A percentile compares a stretch with the other conserved stretches of the same genome.
Conservation (phyloP, 208 protist genomes). For the Crithidia mellificae region DNA sequence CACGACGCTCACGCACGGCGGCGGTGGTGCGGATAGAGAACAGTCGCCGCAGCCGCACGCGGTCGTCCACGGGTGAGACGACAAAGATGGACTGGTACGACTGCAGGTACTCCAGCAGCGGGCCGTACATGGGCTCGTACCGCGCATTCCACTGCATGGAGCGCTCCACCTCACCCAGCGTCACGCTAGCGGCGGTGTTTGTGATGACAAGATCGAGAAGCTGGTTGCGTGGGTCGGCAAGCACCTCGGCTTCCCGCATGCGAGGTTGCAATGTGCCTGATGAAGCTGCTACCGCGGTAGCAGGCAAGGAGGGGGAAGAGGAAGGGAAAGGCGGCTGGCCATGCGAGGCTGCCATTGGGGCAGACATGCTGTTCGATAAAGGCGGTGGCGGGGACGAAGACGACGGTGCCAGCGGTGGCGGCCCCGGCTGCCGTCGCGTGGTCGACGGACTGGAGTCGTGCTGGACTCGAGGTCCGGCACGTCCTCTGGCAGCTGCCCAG, state of each 20-base stretch:
- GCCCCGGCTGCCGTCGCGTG: neutral
- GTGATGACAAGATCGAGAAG: constrained; percentile 65
- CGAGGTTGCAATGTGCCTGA: neutral
- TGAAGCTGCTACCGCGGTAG: too few species aligned
- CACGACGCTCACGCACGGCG: neutral
- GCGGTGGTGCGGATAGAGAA: constrained; percentile 25
- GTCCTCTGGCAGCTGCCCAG: neutral
- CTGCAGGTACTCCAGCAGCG: constrained; percentile 63
- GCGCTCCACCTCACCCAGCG: constrained; percentile 45
- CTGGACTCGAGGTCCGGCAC: too few species aligned
- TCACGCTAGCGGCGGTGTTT: constrained; percentile 48
- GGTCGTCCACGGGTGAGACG: constrained; percentile 67
- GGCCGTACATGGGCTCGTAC: constrained; percentile 53
- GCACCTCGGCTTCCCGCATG: constrained; percentile 23
- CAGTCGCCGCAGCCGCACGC: constrained; percentile 52
- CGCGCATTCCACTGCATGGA: constrained; percentile 47
- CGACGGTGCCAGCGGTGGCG: neutral
- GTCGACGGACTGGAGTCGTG: too few species aligned
- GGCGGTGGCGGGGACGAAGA: neutral
- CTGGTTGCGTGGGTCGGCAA: constrained; percentile 52
- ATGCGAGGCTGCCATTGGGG: neutral
- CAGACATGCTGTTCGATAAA: neutral
- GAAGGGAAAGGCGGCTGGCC: too few species aligned
- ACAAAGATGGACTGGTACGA: constrained; percentile 82
- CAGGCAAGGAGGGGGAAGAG: too few species aligned